A percentile compares a stretch with the other conserved stretches of the same genome.
These are phyloP conservation scores for Trichosanthes cucumerina DNA, from an alignment of 306 rosid species.

Conservation along the genomic window DNA sequence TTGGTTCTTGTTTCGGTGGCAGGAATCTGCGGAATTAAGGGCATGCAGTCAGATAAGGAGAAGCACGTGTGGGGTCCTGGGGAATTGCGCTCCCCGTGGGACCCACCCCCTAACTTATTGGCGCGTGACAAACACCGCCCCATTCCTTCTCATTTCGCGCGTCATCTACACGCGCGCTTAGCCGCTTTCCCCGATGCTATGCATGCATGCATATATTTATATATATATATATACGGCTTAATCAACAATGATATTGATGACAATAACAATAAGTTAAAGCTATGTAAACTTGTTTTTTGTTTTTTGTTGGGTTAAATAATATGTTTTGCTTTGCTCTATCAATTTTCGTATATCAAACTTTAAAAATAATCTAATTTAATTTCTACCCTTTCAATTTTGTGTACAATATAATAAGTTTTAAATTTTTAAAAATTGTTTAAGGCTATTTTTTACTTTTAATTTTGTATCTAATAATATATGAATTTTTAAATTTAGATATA, in stretches of 20 bases:
- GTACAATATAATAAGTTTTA: no score
- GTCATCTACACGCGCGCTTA: background rate
- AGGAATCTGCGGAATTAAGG: background rate
- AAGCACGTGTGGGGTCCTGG: constrained; percentile 7
- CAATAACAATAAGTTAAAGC: background rate
- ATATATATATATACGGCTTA: no score
- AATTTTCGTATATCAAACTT: no score
- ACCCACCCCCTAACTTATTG: background rate
- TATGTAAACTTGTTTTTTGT: no score
- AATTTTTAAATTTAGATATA: no score
- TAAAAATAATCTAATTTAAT: no score
- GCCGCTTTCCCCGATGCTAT: background rate
- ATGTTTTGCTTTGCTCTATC: no score
- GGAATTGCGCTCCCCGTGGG: background rate
- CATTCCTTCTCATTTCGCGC: background rate
- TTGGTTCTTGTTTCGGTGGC: background rate
- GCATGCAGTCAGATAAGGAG: constrained; percentile 4
- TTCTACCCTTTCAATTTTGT: no score
- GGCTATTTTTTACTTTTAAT: no score
- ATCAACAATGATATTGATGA: background rate
- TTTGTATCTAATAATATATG: no score
- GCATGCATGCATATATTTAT: background rate
- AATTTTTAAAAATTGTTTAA: no score
- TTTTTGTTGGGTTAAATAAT: no score
- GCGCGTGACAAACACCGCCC: background rate